Evolutionary conservation across 371 early-diverging fungal species (phyloP).

Genomic region (Mortierella sp.): DNA sequence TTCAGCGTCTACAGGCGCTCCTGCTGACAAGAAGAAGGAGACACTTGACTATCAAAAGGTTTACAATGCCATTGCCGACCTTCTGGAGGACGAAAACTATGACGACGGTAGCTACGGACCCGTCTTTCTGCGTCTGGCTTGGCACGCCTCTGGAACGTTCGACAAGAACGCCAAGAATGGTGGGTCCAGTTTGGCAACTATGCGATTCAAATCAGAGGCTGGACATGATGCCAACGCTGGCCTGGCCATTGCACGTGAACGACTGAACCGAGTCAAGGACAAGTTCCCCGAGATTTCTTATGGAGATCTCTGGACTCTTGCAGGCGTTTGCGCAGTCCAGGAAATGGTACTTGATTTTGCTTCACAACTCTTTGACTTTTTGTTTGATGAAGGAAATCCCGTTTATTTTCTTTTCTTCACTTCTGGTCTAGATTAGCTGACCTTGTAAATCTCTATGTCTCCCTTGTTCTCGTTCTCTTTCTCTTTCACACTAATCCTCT

Average conservation of each 20-base stretch:
- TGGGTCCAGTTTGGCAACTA: constrained; percentile 90
- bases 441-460: too few species aligned
- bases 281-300: constrained; percentile 85
- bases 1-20: neutral
- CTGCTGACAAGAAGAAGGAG: constrained; percentile 27
- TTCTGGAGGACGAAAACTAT: constrained; percentile 79
- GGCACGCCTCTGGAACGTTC: constrained; percentile 95
- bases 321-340: constrained; percentile 88
- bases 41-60: constrained; percentile 69
- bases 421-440: too few species aligned
- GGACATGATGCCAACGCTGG: constrained; percentile 88
- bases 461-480: too few species aligned
- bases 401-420: neutral
- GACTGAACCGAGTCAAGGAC: constrained; percentile 83
- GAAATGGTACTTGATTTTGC: constrained; percentile 64
- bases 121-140: constrained; percentile 90
- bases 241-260: constrained; percentile 76
- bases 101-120: constrained; percentile 94
- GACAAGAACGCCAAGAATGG: constrained; percentile 83
- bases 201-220: constrained; percentile 81
- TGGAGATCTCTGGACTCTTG: constrained; percentile 89
- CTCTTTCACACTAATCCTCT: too few species aligned
- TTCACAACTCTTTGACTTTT: neutral
- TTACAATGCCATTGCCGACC: constrained; percentile 80
- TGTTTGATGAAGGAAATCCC: too few species aligned